phyloP scores from a whole-genome alignment of 371 early-diverging fungal genomes.

The Lichtheimia ramosa region DNA sequence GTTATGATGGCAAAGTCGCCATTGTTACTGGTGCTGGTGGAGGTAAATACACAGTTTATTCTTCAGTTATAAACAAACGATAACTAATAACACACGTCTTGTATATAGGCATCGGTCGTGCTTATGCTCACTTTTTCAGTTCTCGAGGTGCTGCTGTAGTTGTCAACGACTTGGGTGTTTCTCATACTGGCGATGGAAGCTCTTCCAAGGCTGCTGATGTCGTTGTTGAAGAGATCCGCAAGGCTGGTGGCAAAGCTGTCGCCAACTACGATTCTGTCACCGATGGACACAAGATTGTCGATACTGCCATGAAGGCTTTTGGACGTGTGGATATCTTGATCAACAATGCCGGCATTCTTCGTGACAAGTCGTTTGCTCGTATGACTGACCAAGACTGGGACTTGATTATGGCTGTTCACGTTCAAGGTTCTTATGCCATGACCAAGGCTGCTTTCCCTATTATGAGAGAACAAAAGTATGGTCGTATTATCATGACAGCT shows the following conservation, averaged over 20 bases:
- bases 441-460: conserved; percentile 96
- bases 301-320: conserved; percentile 93
- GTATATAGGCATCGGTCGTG: conserved; percentile 75
- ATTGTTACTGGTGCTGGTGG: conserved; percentile 98
- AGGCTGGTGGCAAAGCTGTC: conserved; percentile 92
- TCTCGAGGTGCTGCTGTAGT: conserved; percentile 87
- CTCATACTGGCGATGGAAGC: conserved; percentile 79
- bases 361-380: conserved; percentile 93
- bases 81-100: background rate
- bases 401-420: conserved; percentile 88
- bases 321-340: conserved; percentile 94
- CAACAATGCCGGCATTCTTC: conserved; percentile 97
- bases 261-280: conserved; percentile 98
- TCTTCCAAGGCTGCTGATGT: conserved; percentile 87
- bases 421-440: conserved; percentile 93
- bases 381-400: conserved; percentile 98
- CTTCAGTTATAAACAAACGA: too few species aligned
- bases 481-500: conserved; percentile 78
- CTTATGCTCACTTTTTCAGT: conserved; percentile 92
- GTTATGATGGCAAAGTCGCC: conserved; percentile 91
- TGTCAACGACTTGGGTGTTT: conserved; percentile 91
- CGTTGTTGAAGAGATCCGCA: conserved; percentile 93
- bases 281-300: conserved; percentile 95
- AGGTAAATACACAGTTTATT: too few species aligned
- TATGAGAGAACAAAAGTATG: conserved; percentile 94